Percentiles rank a stretch among this genome's conserved stretches.
Conservation (phyloP, 1,284 basidiomycete genomes). For the Chiua sp. region DNA sequence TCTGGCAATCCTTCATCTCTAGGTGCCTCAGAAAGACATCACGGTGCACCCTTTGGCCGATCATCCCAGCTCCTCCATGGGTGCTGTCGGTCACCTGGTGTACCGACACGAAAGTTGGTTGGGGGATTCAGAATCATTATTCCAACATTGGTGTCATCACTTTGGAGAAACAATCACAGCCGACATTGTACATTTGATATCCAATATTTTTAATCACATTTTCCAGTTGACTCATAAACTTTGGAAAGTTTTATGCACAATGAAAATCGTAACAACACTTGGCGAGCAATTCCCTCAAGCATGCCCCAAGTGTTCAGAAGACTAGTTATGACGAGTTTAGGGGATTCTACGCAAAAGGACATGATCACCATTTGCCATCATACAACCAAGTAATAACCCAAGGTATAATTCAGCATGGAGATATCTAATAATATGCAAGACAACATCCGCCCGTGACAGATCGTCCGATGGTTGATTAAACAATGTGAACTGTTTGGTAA, state of each 20-base stretch:
- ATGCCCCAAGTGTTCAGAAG: too few species aligned
- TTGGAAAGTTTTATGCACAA: too few species aligned
- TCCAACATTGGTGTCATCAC: too few species aligned
- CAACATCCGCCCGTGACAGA: background rate
- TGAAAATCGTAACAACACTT: too few species aligned
- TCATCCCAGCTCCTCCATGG: conserved; percentile 50
- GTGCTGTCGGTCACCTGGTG: conserved; percentile 68
- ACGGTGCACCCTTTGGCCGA: conserved; percentile 67
- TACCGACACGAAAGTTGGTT: conserved; percentile 48
- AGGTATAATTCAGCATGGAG: background rate
- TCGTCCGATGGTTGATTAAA: background rate
- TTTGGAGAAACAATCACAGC: background rate
- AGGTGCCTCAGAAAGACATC: conserved; percentile 57
- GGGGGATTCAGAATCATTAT: too few species aligned
- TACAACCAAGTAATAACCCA: background rate
- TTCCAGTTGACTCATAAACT: too few species aligned
- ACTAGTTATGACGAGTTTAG: too few species aligned
- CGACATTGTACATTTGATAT: too few species aligned
- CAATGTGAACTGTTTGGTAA: background rate
- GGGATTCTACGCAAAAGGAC: too few species aligned
- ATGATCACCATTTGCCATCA: background rate
- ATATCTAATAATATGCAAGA: background rate
- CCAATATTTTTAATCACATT: too few species aligned
- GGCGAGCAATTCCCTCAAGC: too few species aligned
- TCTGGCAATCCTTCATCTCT: conserved; percentile 55